Evolutionary conservation across 306 rosid genomes (phyloP), one percentile per base, ranked within the genome.

Genomic region (Ochetophila trinervis): DNA sequence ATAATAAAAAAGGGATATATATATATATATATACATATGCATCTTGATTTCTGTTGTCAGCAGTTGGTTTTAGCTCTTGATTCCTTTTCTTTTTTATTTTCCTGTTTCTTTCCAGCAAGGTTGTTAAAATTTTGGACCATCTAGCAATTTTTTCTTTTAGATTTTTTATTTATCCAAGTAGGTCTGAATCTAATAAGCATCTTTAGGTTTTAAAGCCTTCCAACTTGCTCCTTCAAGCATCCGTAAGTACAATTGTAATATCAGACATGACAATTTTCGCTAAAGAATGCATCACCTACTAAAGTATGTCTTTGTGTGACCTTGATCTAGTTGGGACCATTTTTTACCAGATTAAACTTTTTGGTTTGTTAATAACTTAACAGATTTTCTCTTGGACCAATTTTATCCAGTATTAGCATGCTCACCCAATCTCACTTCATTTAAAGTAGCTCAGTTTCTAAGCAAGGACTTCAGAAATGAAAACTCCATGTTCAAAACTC

Each of bases 21-120:
- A 42, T 14, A 66, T 6, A 10, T 54, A 56, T 21, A 42, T 14
- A 66, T 6, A 10, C 55, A 56, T 73, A 45, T 62, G 55, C 60
- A 68, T 50, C 19, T 27, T 27, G 32, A 27, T 50, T 51, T 21
- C 30, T 24, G 6, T 13, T 23, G 58, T 34, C 24, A 12, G 56
- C 14, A 18, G 7, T 57, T 13, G 6, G 37, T 53, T 36, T 36
- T 20, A 24, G 48, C 70, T 34, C 51, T 36, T 0, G 12, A 11
- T 13, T 54, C 24, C 34, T 54, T 30, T 23, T 54, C 34, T 14
- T 8, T 40, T 9, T 40, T 40, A 40, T 8, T 40, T 40, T 40
- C 45, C 45, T 12, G 10, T 40, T 36, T 36, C 42, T 36, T 36
- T 36, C 42, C 42, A 36, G 42, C 42, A 40, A 40, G 45, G 45